These are phyloP conservation scores for Niveomyces coronatus DNA, from an alignment of 2,329 filamentous ascomycete species.

Conservation along the genomic window DNA sequence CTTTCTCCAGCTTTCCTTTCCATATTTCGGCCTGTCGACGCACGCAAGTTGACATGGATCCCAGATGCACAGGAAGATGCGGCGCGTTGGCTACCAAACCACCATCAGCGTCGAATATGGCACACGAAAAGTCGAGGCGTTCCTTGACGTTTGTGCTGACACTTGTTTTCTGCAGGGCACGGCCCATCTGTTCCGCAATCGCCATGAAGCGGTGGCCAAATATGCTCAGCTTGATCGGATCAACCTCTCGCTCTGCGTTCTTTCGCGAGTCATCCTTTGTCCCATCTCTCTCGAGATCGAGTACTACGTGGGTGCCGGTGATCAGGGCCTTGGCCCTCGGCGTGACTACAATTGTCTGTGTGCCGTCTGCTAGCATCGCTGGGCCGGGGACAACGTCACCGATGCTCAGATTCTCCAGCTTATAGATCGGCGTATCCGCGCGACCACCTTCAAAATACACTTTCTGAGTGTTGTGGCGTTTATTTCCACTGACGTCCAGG, in stretches of 20 bases:
- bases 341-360: conserved; percentile 85
- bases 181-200: conserved; percentile 77
- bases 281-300: conserved; percentile 59
- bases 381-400: conserved; percentile 69
- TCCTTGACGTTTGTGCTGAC: conserved; percentile 78
- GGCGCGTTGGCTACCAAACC: conserved; percentile 71
- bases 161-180: conserved; percentile 68
- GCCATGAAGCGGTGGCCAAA: conserved; percentile 81
- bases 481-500: conserved; percentile 44
- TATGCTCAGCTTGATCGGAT: conserved; percentile 69
- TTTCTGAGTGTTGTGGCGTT: conserved; percentile 53
- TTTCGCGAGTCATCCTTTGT: conserved; percentile 20
- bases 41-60: conserved; percentile 75
- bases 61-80: conserved; percentile 70
- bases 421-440: conserved; percentile 70
- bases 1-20: conserved; percentile 64
- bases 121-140: conserved; percentile 72
- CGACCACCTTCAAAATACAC: conserved; percentile 83
- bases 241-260: conserved; percentile 18
- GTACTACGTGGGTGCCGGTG: conserved; percentile 78
- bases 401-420: conserved; percentile 60
- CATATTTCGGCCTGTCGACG: conserved; percentile 69
- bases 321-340: conserved; percentile 67
- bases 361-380: conserved; percentile 77
- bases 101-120: conserved; percentile 65